Base-by-base conservation (phyloP, 768 basidiomycete genomes). In the Asterophora lycoperdoides region DNA sequence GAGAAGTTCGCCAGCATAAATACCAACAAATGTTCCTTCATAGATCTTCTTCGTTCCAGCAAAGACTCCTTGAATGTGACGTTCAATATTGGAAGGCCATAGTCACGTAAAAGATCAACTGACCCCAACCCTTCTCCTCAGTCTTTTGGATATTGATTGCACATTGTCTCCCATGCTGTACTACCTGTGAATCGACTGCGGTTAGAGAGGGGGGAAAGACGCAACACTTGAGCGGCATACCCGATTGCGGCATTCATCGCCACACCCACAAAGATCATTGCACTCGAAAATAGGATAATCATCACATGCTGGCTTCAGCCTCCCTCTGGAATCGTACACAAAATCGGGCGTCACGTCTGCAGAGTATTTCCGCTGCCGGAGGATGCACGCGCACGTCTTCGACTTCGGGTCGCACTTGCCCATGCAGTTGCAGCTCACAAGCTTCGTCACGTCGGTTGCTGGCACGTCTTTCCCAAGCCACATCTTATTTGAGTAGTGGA, bases 1-100 rank as follows among this genome's bases (percentile, higher is more conserved):
- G 15, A 96, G 56, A 8, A 92, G 65, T 60, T 96, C 93, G 1
- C 93, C 93, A 1, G 91, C 71, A 61, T 96, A 96, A 3, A 92
- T 74, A 1, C 93, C 93, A 34, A 96, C 64, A 60, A 83, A 94
- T 0, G 83, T 79, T 3, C 89, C 84, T 34, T 63, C 66, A 0
- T 75, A 75, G 23, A 94, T 92, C 54, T 73, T 80, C 57, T 77
- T 81, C 3, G 70, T 58, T 15, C 78, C 79, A 32, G 80, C 81
- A 60, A 89, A 85, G 2, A 94, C 78, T 29, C 90, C 90, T 91
- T 44, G 13, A 49, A 38, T 29, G 37, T 34, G 51, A 52, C 23
- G 32, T 23, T 29, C 39, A 46, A 36, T 41, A 42, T 10, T 28
- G 33, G 17, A n/a, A 44, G n/a, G 47, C 10, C 48, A 48, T 32